phyloP scores from a whole-genome alignment of 2,329 filamentous ascomycete genomes.

The Cadophora luteo-olivacea region DNA sequence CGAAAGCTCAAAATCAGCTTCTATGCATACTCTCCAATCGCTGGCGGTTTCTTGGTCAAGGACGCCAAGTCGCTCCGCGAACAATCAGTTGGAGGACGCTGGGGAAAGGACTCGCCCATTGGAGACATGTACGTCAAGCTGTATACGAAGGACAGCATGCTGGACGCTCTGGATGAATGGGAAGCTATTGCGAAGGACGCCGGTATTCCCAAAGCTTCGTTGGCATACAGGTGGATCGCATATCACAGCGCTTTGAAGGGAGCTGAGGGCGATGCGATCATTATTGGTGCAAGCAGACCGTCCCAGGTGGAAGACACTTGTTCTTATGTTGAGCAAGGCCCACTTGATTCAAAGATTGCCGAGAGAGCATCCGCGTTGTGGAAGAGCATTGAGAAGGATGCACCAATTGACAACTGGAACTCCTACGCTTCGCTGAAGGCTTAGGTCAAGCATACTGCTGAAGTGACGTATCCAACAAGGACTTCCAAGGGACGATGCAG shows the following conservation, averaged over 20 bases:
- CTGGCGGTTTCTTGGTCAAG: conserved; percentile 65
- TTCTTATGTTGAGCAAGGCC: conserved; percentile 34
- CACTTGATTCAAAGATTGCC: conserved; percentile 33
- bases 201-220: conserved; percentile 43
- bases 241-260: conserved; percentile 42
- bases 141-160: conserved; percentile 31
- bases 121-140: conserved; percentile 37
- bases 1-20: conserved; percentile 41
- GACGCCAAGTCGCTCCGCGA: conserved; percentile 21
- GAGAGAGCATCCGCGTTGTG: conserved; percentile 36
- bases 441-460: neutral
- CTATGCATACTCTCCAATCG: conserved; percentile 68
- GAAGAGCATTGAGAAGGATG: conserved; percentile 39
- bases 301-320: conserved; percentile 38
- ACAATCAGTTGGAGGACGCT: conserved; percentile 37
- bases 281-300: conserved; percentile 39
- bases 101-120: conserved; percentile 24
- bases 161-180: conserved; percentile 42
- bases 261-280: conserved; percentile 43
- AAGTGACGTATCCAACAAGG: neutral
- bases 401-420: conserved; percentile 37
- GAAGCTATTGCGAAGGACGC: conserved; percentile 41
- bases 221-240: conserved; percentile 48
- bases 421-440: neutral
- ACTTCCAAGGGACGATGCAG: neutral